A percentile compares a stretch with the other conserved stretches of the same genome.
Conservation (phyloP, 371 early-diverging fungal species). For the Syncephalis fuscata region DNA sequence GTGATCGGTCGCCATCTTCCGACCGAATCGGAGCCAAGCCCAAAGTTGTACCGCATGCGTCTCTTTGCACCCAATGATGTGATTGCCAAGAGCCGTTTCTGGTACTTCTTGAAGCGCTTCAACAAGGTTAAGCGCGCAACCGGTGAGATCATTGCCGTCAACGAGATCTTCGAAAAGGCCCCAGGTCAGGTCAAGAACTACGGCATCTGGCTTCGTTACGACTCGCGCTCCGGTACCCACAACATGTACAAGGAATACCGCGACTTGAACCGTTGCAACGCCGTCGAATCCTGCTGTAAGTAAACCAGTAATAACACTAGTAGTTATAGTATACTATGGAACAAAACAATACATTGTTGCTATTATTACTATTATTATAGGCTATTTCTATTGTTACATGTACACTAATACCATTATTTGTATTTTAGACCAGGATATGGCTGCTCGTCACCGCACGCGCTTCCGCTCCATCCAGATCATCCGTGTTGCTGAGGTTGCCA, state of each 20-base stretch:
- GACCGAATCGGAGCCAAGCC: conserved; percentile 80
- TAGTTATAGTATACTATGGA: background rate
- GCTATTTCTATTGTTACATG: too few relatives aligned
- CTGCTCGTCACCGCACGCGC: conserved; percentile 97
- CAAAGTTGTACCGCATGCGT: conserved; percentile 97
- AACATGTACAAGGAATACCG: conserved; percentile 99
- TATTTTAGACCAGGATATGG: conserved; percentile 97
- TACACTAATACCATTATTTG: too few relatives aligned
- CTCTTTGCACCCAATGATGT: conserved; percentile 98
- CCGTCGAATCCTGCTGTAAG: conserved; percentile 85
- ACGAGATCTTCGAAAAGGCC: conserved; percentile 94
- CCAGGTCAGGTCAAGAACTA: conserved; percentile 96
- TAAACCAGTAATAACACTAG: conserved; percentile 5
- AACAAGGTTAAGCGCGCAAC: conserved; percentile 98
- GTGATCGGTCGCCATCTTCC: conserved; percentile 93
- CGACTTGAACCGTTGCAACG: conserved; percentile 85
- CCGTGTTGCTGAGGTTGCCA: conserved; percentile 83
- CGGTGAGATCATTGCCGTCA: conserved; percentile 94
- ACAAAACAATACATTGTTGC: too few relatives aligned
- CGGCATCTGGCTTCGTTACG: conserved; percentile 99
- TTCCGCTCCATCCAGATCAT: conserved; percentile 97
- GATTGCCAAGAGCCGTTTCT: conserved; percentile 98
- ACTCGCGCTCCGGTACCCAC: conserved; percentile 98
- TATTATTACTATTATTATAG: too few relatives aligned
- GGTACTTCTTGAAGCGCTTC: conserved; percentile 98